Evolutionary conservation across 192 early-diverging fungal genomes (phyloP).

Genomic region (Backusella macrospora): DNA sequence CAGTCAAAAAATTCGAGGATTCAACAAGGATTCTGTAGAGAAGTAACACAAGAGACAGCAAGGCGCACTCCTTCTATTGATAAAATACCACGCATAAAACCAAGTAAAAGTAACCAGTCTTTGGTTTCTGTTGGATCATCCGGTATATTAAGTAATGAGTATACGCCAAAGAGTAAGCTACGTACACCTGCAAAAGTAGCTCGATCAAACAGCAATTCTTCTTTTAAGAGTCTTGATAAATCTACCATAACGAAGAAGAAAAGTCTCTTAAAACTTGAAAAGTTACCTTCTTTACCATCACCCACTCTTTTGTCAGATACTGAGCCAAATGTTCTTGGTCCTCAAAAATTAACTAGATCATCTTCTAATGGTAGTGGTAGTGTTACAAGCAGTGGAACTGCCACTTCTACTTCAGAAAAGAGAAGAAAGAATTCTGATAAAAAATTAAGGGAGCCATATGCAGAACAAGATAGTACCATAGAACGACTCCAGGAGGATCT

Average conservation of each 20-base stretch:
- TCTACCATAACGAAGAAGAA: not conserved
- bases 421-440: not conserved
- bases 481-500: constrained; percentile 17
- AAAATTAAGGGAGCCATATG: not conserved
- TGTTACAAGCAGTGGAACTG: not conserved
- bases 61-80: constrained; percentile 1
- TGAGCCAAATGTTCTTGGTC: not conserved
- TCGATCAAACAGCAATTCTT: not conserved
- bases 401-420: not conserved
- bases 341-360: not conserved
- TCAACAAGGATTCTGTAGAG: not conserved
- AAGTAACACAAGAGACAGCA: not conserved
- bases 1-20: constrained; percentile 1
- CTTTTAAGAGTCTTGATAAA: not conserved
- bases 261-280: not conserved
- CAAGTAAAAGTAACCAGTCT: constrained; percentile 4
- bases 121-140: not conserved
- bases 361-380: constrained; percentile 17
- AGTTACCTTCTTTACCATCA: not conserved
- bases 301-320: not conserved
- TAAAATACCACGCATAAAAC: constrained; percentile 3
- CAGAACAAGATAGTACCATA: constrained; percentile 6
- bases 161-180: constrained; percentile 8
- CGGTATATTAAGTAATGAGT: not conserved
- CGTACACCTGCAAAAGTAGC: constrained; percentile 15